Conservation (phyloP, 1,139 yeast genomes). For the Protomyces inouyei region DNA sequence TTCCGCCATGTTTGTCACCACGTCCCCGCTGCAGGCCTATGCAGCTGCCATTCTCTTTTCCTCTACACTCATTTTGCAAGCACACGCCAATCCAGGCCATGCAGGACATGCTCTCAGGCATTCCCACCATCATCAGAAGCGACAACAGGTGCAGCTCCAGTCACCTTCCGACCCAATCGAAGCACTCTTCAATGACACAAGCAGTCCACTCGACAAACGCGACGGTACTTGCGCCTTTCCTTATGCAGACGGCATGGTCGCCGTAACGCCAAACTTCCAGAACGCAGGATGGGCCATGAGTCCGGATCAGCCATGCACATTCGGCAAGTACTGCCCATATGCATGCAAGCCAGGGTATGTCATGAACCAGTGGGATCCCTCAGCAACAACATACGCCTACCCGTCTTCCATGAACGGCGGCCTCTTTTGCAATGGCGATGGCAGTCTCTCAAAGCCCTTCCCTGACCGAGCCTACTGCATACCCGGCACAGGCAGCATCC, state of each 20-base stretch:
- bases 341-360: conserved; percentile 96
- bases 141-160: background rate
- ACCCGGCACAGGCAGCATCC: conserved; percentile 63
- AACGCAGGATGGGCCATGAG: conserved; percentile 76
- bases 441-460: conserved; percentile 61
- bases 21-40: conserved; percentile 1
- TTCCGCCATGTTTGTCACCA: background rate
- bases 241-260: conserved; percentile 56
- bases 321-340: conserved; percentile 91
- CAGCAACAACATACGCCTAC: conserved; percentile 78
- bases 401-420: conserved; percentile 66
- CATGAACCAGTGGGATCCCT: conserved; percentile 89
- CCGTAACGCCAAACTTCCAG: conserved; percentile 49
- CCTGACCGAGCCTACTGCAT: conserved; percentile 59
- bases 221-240: conserved; percentile 48
- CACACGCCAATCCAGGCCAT: background rate
- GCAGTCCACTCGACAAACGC: conserved; percentile 3
- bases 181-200: conserved; percentile 8
- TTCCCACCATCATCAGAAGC: conserved; percentile 6
- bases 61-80: background rate
- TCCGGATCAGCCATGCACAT: conserved; percentile 71
- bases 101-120: background rate
- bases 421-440: conserved; percentile 64
- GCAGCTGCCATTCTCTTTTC: background rate
- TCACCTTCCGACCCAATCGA: background rate